Evolutionary conservation across 192 early-diverging fungal genomes (phyloP), one percentile per base, ranked within the genome.

Genomic region (Diversispora epigaea): DNA sequence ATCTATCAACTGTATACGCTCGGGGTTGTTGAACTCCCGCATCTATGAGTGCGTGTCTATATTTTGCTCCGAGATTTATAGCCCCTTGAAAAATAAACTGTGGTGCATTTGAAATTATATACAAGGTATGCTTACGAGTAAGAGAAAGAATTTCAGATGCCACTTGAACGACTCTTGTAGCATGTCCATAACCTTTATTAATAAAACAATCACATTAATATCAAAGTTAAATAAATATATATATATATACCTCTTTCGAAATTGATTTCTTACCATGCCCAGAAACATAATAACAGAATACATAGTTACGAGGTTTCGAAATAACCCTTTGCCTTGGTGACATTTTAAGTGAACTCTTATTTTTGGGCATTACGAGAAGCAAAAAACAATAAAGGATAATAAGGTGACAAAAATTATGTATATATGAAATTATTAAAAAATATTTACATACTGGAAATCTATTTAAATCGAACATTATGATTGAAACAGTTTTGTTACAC

Each of bases 11-110:
- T 0, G 86, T 86, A 44, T 88, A 87, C 44, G 88, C 86, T 41
- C 87, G 62, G 22, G 87, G 85, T 67, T 89, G 88, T 12, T 88
- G 78, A 6, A 88, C 88, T n/a, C 88, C 86, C 5, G 84, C 83
- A 77, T 89, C 88, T 21, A 89, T 84, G 15, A 83, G 81, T 5
- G 85, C 84, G 65, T 87, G 79, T 4, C 88, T 78, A 69, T 89
- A 89, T 2, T 76, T 76, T 10, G 87, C 84, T 1, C 87, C 87
- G 8, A 83, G 9, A 22, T 73, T 64, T 50, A 83, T 85, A 15
- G 85, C 82, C 1, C 82, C 83, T 75, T 83, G 84, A 72, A 86
- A 89, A 68, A 86, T 89, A 64, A 89, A 89, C 45, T 80, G 77
- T 10, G 83, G 79, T 11, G 87, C 87, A 58, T 86, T 86, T 6